Conservation (phyloP, 495 filamentous ascomycete species). For the Hypoxylon subgilvum region DNA sequence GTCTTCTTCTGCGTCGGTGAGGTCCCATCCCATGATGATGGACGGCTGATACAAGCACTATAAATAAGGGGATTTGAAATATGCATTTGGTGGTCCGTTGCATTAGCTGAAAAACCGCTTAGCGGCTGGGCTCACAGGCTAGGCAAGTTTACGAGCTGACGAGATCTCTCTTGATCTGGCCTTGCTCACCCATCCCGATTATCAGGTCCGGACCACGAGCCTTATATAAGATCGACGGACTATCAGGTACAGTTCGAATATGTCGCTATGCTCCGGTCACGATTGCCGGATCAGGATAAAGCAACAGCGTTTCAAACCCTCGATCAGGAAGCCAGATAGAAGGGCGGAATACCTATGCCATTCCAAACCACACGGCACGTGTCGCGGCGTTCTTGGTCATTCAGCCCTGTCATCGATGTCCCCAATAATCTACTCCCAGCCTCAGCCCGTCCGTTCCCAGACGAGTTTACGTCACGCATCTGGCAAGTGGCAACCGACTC, state of each 20-base stretch:
- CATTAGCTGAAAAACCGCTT: slow-evolving; percentile 19
- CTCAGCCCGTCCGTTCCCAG: too few relatives aligned
- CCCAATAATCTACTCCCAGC: too few relatives aligned
- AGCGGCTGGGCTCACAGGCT: slow-evolving; percentile 6
- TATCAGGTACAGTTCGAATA: slow-evolving; percentile 27
- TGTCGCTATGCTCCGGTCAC: slow-evolving; percentile 29
- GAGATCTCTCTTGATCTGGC: slow-evolving; percentile 28
- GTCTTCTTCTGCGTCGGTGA: slow-evolving; percentile 2
- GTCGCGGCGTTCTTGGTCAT: neutral
- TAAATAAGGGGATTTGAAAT: too few relatives aligned
- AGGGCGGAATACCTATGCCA: slow-evolving; percentile 25
- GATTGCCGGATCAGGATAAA: slow-evolving; percentile 22
- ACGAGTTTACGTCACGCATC: too few relatives aligned
- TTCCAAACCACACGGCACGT: slow-evolving; percentile 26
- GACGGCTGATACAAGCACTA: neutral
- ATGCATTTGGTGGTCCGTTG: too few relatives aligned
- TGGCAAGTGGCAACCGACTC: too few relatives aligned
- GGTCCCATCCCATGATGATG: neutral
- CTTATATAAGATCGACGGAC: slow-evolving; percentile 32
- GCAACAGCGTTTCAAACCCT: slow-evolving; percentile 10
- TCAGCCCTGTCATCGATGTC: neutral
- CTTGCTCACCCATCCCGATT: slow-evolving; percentile 29
- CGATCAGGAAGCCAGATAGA: slow-evolving; percentile 23
- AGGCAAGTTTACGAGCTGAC: too few relatives aligned
- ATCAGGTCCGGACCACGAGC: slow-evolving; percentile 28